Evolutionary conservation across 1,284 basidiomycete species (phyloP).

Genomic region (Mycosarcoma maydis): DNA sequence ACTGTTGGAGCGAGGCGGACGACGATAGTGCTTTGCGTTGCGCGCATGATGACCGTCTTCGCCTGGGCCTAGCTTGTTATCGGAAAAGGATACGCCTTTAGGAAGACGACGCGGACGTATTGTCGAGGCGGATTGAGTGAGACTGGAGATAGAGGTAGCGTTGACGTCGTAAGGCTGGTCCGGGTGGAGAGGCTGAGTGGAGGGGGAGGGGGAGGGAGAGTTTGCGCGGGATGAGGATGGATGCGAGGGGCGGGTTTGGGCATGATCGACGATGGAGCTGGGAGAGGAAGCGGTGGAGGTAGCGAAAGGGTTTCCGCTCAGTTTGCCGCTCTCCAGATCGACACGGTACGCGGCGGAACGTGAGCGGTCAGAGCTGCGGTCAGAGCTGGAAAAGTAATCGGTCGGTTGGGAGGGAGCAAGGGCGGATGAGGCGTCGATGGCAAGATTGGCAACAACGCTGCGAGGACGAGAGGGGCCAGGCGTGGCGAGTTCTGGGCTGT

Average conservation of each 20-base stretch:
- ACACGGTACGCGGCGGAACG: conserved; percentile 26
- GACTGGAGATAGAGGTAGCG: not conserved
- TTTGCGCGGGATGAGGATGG: not conserved
- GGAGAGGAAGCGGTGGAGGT: conserved; percentile 14
- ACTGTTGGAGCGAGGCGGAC: conserved; percentile 38
- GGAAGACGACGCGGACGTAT: conserved; percentile 23
- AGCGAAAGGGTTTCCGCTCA: conserved; percentile 34
- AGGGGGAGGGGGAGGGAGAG: not conserved
- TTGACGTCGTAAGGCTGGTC: conserved; percentile 16
- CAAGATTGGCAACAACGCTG: conserved; percentile 15
- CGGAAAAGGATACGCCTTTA: conserved; percentile 51
- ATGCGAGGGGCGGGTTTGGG: not conserved
- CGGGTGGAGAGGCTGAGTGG: conserved; percentile 4
- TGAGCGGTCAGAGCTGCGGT: conserved; percentile 4
- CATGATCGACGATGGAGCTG: conserved; percentile 17
- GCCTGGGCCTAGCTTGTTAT: conserved; percentile 35
- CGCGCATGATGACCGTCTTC: conserved; percentile 29
- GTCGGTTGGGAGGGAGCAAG: conserved; percentile 10
- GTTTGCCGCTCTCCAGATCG: conserved; percentile 36
- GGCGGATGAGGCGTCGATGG: not conserved
- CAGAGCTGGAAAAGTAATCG: conserved; percentile 32
- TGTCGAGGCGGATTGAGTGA: conserved; percentile 20
- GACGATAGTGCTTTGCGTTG: conserved; percentile 20
- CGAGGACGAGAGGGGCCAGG: conserved; percentile 32
- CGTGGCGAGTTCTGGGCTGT: conserved; percentile 38